These are phyloP conservation scores for Tetrapisispora phaffii DNA, from an alignment of 805 yeast genomes.

Conservation along the genomic window DNA sequence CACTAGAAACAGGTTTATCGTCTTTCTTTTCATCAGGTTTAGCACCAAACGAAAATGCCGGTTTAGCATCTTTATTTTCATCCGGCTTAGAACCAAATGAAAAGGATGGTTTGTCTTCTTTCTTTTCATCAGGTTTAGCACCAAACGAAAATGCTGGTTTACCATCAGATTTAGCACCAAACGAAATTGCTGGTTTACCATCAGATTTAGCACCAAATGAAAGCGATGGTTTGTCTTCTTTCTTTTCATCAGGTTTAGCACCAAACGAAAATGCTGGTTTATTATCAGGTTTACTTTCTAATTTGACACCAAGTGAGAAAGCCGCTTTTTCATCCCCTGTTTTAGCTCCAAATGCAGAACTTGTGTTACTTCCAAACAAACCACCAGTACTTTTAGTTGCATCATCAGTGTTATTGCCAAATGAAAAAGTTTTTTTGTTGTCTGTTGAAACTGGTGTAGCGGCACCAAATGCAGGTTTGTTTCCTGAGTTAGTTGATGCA, in stretches of 20 bases:
- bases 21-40: not conserved
- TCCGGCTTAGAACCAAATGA: not conserved
- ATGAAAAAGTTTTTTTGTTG: conserved; percentile 1
- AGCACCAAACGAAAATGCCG: conserved; percentile 7
- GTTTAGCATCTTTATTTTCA: not conserved
- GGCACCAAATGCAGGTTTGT: conserved; percentile 14
- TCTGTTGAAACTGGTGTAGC: not conserved
- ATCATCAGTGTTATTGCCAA: conserved; percentile 3
- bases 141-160: conserved; percentile 3
- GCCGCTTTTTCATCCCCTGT: conserved; percentile 3
- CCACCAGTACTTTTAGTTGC: not conserved
- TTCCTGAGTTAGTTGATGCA: not conserved
- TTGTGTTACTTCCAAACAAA: not conserved
- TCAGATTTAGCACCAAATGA: conserved; percentile 8
- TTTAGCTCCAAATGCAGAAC: not conserved
- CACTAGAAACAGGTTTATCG: conserved; percentile 4
- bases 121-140: not conserved
- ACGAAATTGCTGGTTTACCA: conserved; percentile 3
- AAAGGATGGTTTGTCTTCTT: not conserved
- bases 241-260: not conserved
- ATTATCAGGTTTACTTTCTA: not conserved
- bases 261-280: not conserved
- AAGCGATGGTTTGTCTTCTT: conserved; percentile 7
- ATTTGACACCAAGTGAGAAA: conserved; percentile 6
- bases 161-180: conserved; percentile 5